phyloP scores from a whole-genome alignment of 805 yeast genomes.

The Metschnikowia baotianmanensis region DNA sequence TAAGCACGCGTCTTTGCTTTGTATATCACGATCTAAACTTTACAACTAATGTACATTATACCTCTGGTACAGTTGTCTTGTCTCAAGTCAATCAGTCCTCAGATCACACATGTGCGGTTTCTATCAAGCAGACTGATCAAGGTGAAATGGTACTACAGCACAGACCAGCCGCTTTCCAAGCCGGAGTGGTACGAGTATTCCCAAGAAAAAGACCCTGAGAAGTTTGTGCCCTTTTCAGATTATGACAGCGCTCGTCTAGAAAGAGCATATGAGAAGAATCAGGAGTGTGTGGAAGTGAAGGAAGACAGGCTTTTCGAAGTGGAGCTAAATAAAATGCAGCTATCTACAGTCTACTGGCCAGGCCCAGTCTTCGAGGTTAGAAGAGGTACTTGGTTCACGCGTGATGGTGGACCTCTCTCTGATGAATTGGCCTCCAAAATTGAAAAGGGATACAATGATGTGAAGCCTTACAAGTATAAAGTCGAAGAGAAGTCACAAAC shows the following conservation, averaged over 20 bases:
- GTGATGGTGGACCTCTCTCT: constrained; percentile 55
- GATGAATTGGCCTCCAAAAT: constrained; percentile 50
- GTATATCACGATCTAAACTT: too few species aligned
- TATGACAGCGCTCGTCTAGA: constrained; percentile 67
- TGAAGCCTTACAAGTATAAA: constrained; percentile 25
- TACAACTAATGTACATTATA: too few species aligned
- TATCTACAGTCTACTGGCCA: constrained; percentile 80
- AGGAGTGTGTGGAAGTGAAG: constrained; percentile 53
- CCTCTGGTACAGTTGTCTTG: too few species aligned
- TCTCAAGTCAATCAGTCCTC: too few species aligned
- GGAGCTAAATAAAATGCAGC: constrained; percentile 49
- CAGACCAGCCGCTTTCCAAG: constrained; percentile 69
- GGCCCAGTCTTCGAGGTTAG: constrained; percentile 84
- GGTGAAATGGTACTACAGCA: constrained; percentile 76
- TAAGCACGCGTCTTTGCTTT: too few species aligned
- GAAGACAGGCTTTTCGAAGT: constrained; percentile 82
- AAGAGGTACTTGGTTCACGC: constrained; percentile 79
- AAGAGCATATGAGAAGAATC: constrained; percentile 28
- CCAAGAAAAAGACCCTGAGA: constrained; percentile 49
- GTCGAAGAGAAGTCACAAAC: constrained; percentile 14
- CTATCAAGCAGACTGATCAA: constrained; percentile 11
- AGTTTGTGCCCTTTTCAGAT: constrained; percentile 67
- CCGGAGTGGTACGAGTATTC: constrained; percentile 59
- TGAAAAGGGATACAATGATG: constrained; percentile 51
- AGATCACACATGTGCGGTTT: background rate